These are phyloP conservation scores for Peronospora tabacina DNA, from an alignment of 352 stramenopile genomes.

Conservation along the genomic window DNA sequence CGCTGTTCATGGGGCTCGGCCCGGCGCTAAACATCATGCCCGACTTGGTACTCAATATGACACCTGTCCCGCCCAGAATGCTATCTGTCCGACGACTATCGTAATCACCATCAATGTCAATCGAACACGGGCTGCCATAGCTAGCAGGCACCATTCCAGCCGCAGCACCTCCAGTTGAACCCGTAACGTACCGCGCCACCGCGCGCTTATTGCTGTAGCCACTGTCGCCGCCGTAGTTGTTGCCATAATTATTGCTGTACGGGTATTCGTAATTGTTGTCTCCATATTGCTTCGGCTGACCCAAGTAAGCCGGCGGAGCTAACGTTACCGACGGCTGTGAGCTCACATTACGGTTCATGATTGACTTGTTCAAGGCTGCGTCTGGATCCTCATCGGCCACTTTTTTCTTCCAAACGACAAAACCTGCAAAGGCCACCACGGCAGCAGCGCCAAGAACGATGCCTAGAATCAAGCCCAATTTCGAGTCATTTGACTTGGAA, in stretches of 20 bases:
- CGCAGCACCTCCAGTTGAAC: background rate
- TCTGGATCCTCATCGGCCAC: constrained; percentile 56
- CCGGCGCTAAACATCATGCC: constrained; percentile 26
- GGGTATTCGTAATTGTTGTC: constrained; percentile 11
- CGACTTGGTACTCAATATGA: constrained; percentile 18
- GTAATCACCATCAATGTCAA: constrained; percentile 30
- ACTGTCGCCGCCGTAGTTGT: constrained; percentile 11
- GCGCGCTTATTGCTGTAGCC: constrained; percentile 13
- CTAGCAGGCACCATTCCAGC: constrained; percentile 19
- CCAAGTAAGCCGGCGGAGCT: constrained; percentile 25
- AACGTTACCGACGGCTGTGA: constrained; percentile 14
- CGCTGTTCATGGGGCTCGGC: constrained; percentile 23
- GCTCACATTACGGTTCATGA: constrained; percentile 10
- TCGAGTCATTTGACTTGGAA: constrained; percentile 24
- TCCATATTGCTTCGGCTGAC: constrained; percentile 19
- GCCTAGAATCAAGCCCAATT: constrained; percentile 44
- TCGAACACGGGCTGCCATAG: constrained; percentile 44
- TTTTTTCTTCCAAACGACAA: constrained; percentile 54
- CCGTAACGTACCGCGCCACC: constrained; percentile 23
- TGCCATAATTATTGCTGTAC: constrained; percentile 10
- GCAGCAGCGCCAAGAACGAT: constrained; percentile 37
- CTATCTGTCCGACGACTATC: constrained; percentile 32
- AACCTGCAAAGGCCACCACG: constrained; percentile 40
- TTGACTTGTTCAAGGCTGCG: constrained; percentile 20
- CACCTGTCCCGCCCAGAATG: constrained; percentile 31